phyloP scores from a whole-genome alignment of 148 eudicot genomes.

The Vaccinium macrocarpon region DNA sequence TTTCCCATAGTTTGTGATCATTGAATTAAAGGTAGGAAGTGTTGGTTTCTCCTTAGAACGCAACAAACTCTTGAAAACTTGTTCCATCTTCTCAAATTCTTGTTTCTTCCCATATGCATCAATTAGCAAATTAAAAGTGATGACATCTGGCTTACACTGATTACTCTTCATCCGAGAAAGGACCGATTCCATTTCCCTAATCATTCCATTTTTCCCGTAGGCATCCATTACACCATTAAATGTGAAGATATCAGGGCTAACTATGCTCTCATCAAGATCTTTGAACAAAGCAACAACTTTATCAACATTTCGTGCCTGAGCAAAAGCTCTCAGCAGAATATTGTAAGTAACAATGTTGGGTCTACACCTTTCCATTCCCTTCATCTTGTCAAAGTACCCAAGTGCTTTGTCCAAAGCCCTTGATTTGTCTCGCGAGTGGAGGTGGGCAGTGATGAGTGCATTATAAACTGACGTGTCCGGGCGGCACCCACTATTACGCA shows the following conservation, averaged over 20 bases:
- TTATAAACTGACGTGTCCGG: constrained; percentile 91
- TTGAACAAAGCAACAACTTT: constrained; percentile 67
- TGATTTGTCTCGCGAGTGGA: constrained; percentile 78
- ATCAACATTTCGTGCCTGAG: constrained; percentile 63
- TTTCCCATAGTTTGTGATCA: constrained; percentile 91
- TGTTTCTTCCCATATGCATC: constrained; percentile 93
- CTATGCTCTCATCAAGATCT: constrained; percentile 71
- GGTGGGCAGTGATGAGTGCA: constrained; percentile 81
- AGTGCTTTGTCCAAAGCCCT: constrained; percentile 82
- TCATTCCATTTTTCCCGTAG: constrained; percentile 94
- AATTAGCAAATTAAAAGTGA: constrained; percentile 78
- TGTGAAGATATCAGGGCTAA: constrained; percentile 73
- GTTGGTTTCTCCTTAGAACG: constrained; percentile 84
- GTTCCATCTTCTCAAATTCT: constrained; percentile 93
- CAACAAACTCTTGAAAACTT: constrained; percentile 76
- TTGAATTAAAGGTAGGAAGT: constrained; percentile 84
- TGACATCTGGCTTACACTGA: constrained; percentile 76
- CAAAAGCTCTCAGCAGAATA: constrained; percentile 87
- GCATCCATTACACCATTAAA: constrained; percentile 96
- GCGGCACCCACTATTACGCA: constrained; percentile 89
- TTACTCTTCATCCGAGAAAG: constrained; percentile 72
- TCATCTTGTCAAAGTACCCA: constrained; percentile 81
- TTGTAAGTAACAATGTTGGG: constrained; percentile 87
- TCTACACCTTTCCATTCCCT: constrained; percentile 74
- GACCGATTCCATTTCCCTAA: constrained; percentile 79